A percentile compares a stretch with the other conserved stretches of the same genome.
phyloP scores from a whole-genome alignment of 2,329 filamentous ascomycete genomes.

The Dothiorella sarmentorum region DNA sequence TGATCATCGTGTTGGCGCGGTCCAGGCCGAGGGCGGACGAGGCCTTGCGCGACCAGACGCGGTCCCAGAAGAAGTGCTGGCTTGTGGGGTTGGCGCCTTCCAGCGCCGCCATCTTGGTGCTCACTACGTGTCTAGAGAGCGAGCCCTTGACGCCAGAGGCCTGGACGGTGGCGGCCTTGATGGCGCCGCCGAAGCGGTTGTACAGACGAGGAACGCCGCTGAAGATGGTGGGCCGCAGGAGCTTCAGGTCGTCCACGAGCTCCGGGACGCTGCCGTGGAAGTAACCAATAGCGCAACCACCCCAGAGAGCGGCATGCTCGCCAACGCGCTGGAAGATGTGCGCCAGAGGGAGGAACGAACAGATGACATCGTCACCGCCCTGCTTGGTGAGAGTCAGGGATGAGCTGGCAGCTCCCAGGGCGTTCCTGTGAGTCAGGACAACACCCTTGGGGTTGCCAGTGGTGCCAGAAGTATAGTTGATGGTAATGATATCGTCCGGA shows the following conservation, averaged over 20 bases:
- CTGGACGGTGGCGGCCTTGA: constrained; percentile 75
- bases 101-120: constrained; percentile 76
- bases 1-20: constrained; percentile 68
- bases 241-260: constrained; percentile 86
- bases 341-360: constrained; percentile 88
- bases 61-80: constrained; percentile 73
- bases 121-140: constrained; percentile 74
- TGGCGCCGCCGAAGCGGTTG: constrained; percentile 82
- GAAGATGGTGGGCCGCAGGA: constrained; percentile 77
- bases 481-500: constrained; percentile 76
- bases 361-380: constrained; percentile 60
- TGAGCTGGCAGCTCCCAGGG: constrained; percentile 67
- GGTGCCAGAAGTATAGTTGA: constrained; percentile 87
- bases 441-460: constrained; percentile 82
- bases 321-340: constrained; percentile 89
- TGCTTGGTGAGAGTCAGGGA: constrained; percentile 55
- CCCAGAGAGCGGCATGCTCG: constrained; percentile 71
- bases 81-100: constrained; percentile 74
- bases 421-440: constrained; percentile 75
- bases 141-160: constrained; percentile 76
- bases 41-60: constrained; percentile 89
- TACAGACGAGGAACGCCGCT: constrained; percentile 87
- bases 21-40: constrained; percentile 78
- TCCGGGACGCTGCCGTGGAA: constrained; percentile 89
- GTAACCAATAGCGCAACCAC: constrained; percentile 76